Percentiles rank a stretch among this genome's conserved stretches.
These are phyloP conservation scores for Apiospora phragmitis DNA, from an alignment of 2,329 filamentous ascomycete genomes.

Conservation along the genomic window DNA sequence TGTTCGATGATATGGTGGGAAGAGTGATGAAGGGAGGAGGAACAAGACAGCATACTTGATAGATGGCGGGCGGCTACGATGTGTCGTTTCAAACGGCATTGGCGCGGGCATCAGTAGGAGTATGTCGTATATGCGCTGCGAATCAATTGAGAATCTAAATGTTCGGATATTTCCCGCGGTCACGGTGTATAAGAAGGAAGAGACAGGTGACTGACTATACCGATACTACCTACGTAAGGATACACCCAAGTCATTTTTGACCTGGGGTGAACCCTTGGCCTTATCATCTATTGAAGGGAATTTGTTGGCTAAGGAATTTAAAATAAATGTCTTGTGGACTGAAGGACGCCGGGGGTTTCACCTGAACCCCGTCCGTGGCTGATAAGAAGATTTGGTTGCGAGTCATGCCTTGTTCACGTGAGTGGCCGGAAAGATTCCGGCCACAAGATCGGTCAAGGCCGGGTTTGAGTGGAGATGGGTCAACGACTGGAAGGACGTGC, in stretches of 20 bases:
- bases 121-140: not conserved
- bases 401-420: conserved; percentile 6
- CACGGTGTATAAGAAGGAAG: not conserved
- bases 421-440: conserved; percentile 12
- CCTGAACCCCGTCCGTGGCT: not conserved
- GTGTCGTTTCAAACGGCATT: not conserved
- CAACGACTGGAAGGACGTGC: not conserved
- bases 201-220: not conserved
- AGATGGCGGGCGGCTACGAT: not conserved
- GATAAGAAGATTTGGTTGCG: not conserved
- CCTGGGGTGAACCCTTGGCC: not conserved
- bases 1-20: not conserved
- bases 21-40: not conserved
- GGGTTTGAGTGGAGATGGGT: conserved; percentile 1
- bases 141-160: not conserved
- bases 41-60: not conserved
- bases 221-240: not conserved
- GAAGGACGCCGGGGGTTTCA: not conserved
- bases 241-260: not conserved
- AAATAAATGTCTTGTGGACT: not conserved
- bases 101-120: not conserved
- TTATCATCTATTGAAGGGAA: not conserved
- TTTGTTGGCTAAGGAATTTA: not conserved
- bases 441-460: conserved; percentile 10
- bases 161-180: not conserved